A percentile compares a stretch with the other conserved stretches of the same genome.
phyloP scores from a whole-genome alignment of 1,284 basidiomycete genomes.

The Boletus chippewaensis region DNA sequence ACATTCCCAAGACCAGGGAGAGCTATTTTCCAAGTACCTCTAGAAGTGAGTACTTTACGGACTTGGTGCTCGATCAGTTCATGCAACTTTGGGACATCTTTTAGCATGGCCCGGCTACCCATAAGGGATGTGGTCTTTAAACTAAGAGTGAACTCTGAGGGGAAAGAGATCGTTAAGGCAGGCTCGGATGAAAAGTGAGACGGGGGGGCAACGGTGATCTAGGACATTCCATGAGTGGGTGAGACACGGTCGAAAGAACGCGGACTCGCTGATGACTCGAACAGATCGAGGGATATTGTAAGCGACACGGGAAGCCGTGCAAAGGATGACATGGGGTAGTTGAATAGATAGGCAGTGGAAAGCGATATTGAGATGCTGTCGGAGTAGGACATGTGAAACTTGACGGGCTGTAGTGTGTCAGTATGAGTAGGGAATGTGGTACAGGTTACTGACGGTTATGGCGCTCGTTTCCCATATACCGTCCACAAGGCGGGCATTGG shows the following conservation, averaged over 20 bases:
- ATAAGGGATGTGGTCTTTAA: conserved; percentile 71
- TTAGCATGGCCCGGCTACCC: conserved; percentile 77
- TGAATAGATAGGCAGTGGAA: conserved; percentile 76
- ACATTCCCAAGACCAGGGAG: conserved; percentile 57
- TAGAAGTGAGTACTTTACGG: conserved; percentile 49
- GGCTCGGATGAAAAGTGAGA: conserved; percentile 43
- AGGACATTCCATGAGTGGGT: conserved; percentile 7
- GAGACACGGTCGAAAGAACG: conserved; percentile 3
- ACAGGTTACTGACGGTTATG: conserved; percentile 19
- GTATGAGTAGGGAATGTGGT: neutral
- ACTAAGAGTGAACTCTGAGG: conserved; percentile 60
- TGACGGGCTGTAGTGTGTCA: conserved; percentile 35
- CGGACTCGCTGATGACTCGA: conserved; percentile 58
- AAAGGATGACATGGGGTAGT: conserved; percentile 74
- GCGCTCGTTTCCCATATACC: conserved; percentile 8
- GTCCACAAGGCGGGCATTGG: conserved; percentile 46
- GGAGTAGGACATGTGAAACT: conserved; percentile 58
- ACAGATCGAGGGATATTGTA: conserved; percentile 70
- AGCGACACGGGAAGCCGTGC: conserved; percentile 74
- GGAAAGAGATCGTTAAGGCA: conserved; percentile 53
- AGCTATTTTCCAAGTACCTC: conserved; percentile 60
- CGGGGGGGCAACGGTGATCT: conserved; percentile 51
- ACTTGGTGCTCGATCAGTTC: conserved; percentile 75
- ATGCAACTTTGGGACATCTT: conserved; percentile 77
- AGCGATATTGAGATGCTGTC: conserved; percentile 70